Conservation (phyloP, 2,329 filamentous ascomycete species). For the Hirsutella rhossiliensis region DNA sequence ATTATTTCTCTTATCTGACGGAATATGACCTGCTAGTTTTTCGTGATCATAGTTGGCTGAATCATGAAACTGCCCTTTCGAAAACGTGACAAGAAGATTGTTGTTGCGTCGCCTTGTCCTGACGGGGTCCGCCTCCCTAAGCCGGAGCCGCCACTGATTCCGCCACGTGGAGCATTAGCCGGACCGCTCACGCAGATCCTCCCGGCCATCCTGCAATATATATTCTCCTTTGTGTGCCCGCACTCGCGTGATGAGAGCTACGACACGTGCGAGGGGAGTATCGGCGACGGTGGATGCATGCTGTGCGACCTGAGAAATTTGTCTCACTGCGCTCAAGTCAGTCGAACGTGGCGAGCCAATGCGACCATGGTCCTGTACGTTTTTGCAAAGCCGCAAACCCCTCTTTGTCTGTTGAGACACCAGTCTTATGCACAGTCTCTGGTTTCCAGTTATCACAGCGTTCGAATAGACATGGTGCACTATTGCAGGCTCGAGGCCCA, state of each 20-base stretch:
- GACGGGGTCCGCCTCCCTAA: slow-evolving; percentile 15
- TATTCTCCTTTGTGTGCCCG: slow-evolving; percentile 75
- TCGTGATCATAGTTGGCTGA: too few species aligned
- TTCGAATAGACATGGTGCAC: slow-evolving; percentile 88
- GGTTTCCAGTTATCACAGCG: slow-evolving; percentile 60
- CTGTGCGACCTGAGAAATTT: slow-evolving; percentile 87
- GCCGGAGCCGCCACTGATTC: slow-evolving; percentile 15
- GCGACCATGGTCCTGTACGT: slow-evolving; percentile 50
- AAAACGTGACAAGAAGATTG: slow-evolving; percentile 24
- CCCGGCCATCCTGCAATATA: slow-evolving; percentile 55
- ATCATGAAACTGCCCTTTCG: slow-evolving; percentile 25
- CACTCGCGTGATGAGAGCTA: slow-evolving; percentile 69
- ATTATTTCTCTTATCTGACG: too few species aligned
- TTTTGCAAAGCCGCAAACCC: background rate
- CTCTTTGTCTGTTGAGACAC: too few species aligned
- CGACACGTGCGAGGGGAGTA: slow-evolving; percentile 70
- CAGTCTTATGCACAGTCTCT: too few species aligned
- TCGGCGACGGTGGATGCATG: slow-evolving; percentile 73
- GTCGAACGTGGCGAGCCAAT: slow-evolving; percentile 54
- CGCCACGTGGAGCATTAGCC: slow-evolving; percentile 28
- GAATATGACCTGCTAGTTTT: too few species aligned
- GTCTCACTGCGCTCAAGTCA: slow-evolving; percentile 64
- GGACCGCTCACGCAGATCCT: slow-evolving; percentile 45
- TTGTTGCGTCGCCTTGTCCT: slow-evolving; percentile 11
- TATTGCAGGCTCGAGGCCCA: slow-evolving; percentile 83